phyloP scores from a whole-genome alignment of 768 basidiomycete genomes.

The Xerocomellus dryophilus region DNA sequence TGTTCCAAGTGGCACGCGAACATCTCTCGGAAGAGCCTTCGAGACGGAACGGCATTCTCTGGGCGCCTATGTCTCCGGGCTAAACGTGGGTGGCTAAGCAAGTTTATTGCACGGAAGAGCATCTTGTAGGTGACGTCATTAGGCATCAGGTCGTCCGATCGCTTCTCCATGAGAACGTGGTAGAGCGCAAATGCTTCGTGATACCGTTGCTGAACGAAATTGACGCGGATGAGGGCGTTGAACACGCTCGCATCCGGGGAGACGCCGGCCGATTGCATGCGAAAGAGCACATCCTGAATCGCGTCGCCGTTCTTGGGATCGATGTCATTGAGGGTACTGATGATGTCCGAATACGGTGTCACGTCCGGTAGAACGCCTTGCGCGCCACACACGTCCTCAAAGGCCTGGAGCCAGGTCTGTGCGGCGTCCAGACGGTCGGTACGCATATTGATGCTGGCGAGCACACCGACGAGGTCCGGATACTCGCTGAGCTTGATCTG shows the following conservation, averaged over 20 bases:
- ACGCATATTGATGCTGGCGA: slow-evolving; percentile 38
- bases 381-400: slow-evolving; percentile 22
- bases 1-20: slow-evolving; percentile 32
- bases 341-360: slow-evolving; percentile 39
- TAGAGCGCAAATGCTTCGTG: slow-evolving; percentile 45
- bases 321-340: slow-evolving; percentile 36
- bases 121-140: slow-evolving; percentile 48
- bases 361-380: slow-evolving; percentile 13
- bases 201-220: slow-evolving; percentile 33
- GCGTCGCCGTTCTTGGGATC: slow-evolving; percentile 29
- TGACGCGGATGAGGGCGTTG: slow-evolving; percentile 46
- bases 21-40: slow-evolving; percentile 47
- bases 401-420: slow-evolving; percentile 27
- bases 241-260: slow-evolving; percentile 41
- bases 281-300: slow-evolving; percentile 36
- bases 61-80: slow-evolving; percentile 23
- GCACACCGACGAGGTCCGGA: slow-evolving; percentile 34
- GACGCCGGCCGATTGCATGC: slow-evolving; percentile 39
- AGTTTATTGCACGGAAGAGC: slow-evolving; percentile 37
- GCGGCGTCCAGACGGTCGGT: slow-evolving; percentile 32
- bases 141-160: slow-evolving; percentile 27
- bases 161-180: slow-evolving; percentile 34
- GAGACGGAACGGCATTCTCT: slow-evolving; percentile 33
- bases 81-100: slow-evolving; percentile 17
- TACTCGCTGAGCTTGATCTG: slow-evolving; percentile 26